phyloP scores from a whole-genome alignment of 192 early-diverging fungal species.

The Coemansia sp. region DNA sequence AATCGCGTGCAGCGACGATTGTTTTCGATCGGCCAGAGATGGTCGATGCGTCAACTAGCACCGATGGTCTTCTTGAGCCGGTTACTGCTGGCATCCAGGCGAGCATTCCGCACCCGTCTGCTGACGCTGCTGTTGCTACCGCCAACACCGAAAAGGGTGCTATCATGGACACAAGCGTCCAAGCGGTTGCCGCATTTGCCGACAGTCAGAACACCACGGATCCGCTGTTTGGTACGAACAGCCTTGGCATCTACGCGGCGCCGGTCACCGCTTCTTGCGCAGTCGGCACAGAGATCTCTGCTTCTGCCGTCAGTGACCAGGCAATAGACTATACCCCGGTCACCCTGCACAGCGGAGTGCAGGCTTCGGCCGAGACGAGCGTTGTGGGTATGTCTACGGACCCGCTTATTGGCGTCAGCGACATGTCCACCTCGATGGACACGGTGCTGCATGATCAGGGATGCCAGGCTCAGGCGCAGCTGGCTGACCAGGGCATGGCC shows the following conservation, averaged over 20 bases:
- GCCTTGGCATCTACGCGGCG: constrained; percentile 14
- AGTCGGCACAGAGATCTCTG: constrained; percentile 19
- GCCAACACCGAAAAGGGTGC: constrained; percentile 11
- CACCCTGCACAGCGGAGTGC: neutral
- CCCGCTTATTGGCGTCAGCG: constrained; percentile 14
- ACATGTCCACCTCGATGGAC: constrained; percentile 9
- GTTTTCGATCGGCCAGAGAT: constrained; percentile 22
- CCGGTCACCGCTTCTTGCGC: neutral
- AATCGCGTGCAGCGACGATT: constrained; percentile 10
- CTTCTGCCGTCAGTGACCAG: constrained; percentile 3
- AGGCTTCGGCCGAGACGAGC: constrained; percentile 9
- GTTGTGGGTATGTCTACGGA: constrained; percentile 10
- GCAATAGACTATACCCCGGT: constrained; percentile 9
- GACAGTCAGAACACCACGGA: constrained; percentile 20
- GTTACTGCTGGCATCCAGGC: constrained; percentile 15
- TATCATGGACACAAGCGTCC: constrained; percentile 3
- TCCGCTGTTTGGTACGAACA: constrained; percentile 14
- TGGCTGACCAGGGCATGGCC: constrained; percentile 4
- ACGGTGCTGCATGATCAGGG: neutral
- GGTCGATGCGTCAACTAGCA: constrained; percentile 33
- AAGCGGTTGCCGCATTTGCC: neutral
- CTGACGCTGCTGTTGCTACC: constrained; percentile 16
- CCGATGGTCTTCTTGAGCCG: constrained; percentile 16
- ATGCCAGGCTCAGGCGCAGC: constrained; percentile 11
- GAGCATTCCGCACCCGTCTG: constrained; percentile 10